Evolutionary conservation across 108 stramenopile genomes (phyloP).

Genomic region (Stephanodiscus minutulus): DNA sequence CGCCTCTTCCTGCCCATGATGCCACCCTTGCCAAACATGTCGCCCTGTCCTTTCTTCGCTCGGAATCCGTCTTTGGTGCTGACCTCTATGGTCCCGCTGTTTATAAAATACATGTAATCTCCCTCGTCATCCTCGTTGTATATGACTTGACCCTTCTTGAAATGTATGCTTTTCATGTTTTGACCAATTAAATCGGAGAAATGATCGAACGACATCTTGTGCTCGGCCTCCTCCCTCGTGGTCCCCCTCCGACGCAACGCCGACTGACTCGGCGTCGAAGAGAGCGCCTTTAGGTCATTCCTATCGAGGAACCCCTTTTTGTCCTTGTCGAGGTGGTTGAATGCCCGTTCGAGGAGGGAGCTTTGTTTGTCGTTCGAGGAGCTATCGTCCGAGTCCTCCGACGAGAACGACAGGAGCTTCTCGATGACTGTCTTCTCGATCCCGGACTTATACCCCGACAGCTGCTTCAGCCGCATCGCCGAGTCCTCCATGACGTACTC

Average conservation of each 20-base stretch:
- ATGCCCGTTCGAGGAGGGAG: constrained; percentile 73
- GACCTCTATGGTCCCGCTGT: constrained; percentile 79
- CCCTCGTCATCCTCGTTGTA: constrained; percentile 82
- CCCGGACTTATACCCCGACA: constrained; percentile 47
- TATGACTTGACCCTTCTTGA: constrained; percentile 77
- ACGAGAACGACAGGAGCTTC: constrained; percentile 45
- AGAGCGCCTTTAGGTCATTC: constrained; percentile 46
- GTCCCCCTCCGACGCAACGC: constrained; percentile 26
- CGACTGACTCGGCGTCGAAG: constrained; percentile 10
- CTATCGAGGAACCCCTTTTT: constrained; percentile 68
- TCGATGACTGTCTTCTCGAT: constrained; percentile 53
- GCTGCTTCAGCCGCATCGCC: constrained; percentile 68
- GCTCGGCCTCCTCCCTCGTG: constrained; percentile 28
- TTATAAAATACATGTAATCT: constrained; percentile 86
- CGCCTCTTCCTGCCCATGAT: constrained; percentile 32
- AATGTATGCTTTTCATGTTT: constrained; percentile 54
- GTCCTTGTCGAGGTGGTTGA: constrained; percentile 77
- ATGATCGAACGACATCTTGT: constrained; percentile 39
- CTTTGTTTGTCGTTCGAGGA: constrained; percentile 40
- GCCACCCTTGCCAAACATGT: constrained; percentile 55
- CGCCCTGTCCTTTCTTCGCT: constrained; percentile 51
- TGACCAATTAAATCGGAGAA: constrained; percentile 47
- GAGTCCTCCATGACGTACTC: constrained; percentile 77
- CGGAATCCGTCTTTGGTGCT: constrained; percentile 47
- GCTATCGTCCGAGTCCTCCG: constrained; percentile 34